phyloP scores from a whole-genome alignment of 1,139 yeast species.

The Suhomyces bribrorum region DNA sequence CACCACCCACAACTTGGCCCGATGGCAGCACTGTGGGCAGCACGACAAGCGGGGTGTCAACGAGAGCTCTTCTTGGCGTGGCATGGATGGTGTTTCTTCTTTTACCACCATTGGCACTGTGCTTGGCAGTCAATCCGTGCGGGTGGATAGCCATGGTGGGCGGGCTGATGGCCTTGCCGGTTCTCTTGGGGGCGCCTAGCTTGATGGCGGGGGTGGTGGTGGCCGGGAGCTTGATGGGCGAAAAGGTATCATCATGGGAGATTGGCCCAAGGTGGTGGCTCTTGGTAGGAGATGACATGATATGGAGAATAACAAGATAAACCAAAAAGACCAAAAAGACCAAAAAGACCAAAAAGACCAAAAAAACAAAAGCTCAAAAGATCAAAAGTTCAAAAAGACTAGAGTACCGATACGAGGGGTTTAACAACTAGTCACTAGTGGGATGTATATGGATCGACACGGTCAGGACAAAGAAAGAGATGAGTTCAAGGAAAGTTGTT shows the following conservation, averaged over 20 bases:
- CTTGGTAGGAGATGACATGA: conserved; percentile 11
- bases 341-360: no score
- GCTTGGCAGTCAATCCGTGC: conserved; percentile 49
- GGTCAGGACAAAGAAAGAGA: background rate
- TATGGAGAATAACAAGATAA: no score
- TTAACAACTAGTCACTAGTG: no score
- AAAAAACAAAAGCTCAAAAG: no score
- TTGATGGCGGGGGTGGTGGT: conserved; percentile 6
- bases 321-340: no score
- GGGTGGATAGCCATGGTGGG: conserved; percentile 37
- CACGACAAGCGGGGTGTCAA: conserved; percentile 12
- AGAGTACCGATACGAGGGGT: no score
- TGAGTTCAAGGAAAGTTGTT: background rate
- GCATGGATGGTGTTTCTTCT: conserved; percentile 29
- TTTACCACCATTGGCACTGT: conserved; percentile 17
- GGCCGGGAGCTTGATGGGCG: conserved; percentile 20
- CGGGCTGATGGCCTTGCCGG: conserved; percentile 14
- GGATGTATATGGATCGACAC: no score
- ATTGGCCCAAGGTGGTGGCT: background rate
- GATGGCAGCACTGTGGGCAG: conserved; percentile 9
- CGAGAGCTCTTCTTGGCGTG: conserved; percentile 13
- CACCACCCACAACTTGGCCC: conserved; percentile 1
- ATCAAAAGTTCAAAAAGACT: no score
- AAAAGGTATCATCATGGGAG: conserved; percentile 16
- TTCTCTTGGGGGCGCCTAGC: conserved; percentile 11